These are phyloP conservation scores for Suhomyces yuchorum DNA, from an alignment of 1,139 yeast species.

Conservation along the genomic window DNA sequence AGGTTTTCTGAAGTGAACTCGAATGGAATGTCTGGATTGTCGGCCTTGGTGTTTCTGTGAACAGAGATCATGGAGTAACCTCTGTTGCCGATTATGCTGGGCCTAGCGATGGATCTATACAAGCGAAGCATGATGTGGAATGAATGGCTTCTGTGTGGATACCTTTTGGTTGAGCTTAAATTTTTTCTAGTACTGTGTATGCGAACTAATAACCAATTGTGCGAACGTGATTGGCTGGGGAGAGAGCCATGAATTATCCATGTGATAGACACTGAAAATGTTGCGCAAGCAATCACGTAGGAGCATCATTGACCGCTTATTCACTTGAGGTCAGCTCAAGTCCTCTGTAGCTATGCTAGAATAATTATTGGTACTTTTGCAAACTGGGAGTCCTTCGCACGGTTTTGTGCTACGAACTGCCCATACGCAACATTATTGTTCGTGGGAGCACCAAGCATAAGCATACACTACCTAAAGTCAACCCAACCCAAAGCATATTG, in stretches of 20 bases:
- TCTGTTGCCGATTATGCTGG: slow-evolving; percentile 25
- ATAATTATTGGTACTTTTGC: too few relatives aligned
- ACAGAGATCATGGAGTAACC: slow-evolving; percentile 53
- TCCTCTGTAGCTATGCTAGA: too few relatives aligned
- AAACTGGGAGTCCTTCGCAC: too few relatives aligned
- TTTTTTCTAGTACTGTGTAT: slow-evolving; percentile 13
- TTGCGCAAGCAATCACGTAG: too few relatives aligned
- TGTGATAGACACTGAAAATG: too few relatives aligned
- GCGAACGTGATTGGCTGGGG: slow-evolving; percentile 25
- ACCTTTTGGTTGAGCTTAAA: slow-evolving; percentile 9
- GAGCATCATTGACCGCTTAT: too few relatives aligned
- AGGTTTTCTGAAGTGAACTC: slow-evolving; percentile 73
- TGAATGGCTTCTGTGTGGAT: slow-evolving; percentile 1
- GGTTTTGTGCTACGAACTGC: too few relatives aligned
- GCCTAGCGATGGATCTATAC: slow-evolving; percentile 15
- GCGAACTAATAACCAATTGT: slow-evolving; percentile 19
- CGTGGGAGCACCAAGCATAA: too few relatives aligned
- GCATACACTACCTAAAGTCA: too few relatives aligned
- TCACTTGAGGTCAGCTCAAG: too few relatives aligned
- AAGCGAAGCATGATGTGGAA: slow-evolving; percentile 18
- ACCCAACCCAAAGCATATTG: too few relatives aligned
- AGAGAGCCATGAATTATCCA: neutral
- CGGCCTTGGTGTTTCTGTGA: slow-evolving; percentile 71
- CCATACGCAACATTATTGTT: too few relatives aligned
- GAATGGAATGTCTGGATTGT: slow-evolving; percentile 70